Percentiles rank a stretch among this genome's conserved stretches.
Evolutionary conservation across 352 stramenopile genomes (phyloP).

Genomic region (Globisporangium lucens): DNA sequence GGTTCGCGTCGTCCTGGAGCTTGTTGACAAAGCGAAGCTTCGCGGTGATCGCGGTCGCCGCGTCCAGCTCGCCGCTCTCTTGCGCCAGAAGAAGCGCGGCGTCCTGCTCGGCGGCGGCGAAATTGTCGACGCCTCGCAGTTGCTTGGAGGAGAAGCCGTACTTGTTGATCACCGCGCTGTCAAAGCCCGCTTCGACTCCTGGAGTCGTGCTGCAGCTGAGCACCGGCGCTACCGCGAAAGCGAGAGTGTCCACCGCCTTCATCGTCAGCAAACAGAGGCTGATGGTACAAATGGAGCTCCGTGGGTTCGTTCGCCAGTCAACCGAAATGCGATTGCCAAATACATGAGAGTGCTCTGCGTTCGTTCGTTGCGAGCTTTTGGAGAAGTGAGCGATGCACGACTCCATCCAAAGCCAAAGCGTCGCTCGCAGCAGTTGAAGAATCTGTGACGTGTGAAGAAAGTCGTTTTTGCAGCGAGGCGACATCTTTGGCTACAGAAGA

Average conservation of each 20-base stretch:
- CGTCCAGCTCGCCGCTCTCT: not conserved
- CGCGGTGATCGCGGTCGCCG: not conserved
- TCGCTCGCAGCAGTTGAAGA: not conserved
- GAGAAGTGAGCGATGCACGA: not conserved
- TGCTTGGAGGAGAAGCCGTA: slow-evolving; percentile 6
- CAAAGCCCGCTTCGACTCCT: not conserved
- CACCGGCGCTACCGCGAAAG: not conserved
- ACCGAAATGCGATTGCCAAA: not conserved
- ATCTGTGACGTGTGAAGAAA: not conserved
- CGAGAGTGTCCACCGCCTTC: no score
- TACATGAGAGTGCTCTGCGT: not conserved
- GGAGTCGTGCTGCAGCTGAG: not conserved
- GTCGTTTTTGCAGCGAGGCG: slow-evolving; percentile 1
- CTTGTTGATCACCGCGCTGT: not conserved
- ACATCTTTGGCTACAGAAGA: not conserved
- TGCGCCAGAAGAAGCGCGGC: not conserved
- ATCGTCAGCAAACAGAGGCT: not conserved
- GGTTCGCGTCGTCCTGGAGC: slow-evolving; percentile 11
- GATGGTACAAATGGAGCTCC: not conserved
- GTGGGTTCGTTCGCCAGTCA: not conserved
- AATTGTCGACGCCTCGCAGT: not conserved
- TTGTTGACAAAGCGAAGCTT: slow-evolving; percentile 13
- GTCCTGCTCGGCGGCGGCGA: not conserved
- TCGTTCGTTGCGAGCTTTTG: not conserved
- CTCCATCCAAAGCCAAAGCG: not conserved